Evolutionary conservation across 2,329 filamentous ascomycete genomes (phyloP), one percentile per base, ranked within the genome.

Genomic region (Colletotrichum sp.): DNA sequence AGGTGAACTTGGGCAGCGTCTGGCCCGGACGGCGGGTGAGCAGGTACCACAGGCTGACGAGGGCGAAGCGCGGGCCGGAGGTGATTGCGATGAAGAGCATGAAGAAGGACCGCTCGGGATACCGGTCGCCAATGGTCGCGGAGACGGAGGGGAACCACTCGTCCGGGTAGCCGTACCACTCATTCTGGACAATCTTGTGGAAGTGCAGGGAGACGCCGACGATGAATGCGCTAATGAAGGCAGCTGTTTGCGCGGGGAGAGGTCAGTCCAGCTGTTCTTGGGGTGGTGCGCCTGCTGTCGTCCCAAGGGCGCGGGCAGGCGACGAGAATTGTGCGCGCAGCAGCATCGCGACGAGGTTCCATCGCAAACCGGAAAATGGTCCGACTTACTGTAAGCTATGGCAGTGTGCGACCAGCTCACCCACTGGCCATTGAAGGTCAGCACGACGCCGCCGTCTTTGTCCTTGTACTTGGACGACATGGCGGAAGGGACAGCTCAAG

Each of bases 71-170:
- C 81, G 97, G 96, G 74, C 96, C 95, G 59, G 97, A 98, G 38
- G 96, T 98, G 76, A 99, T 93, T 76, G 96, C 96, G 83, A 99
- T 99, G 83, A 98, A 98, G 79, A 99, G 85, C 91, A 98, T 96
- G 85, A 99, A 99, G 81, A 98, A 94, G 18, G 97, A 98, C 75
- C 97, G 94, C 86, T 99, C 97, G 69, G 97, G 97, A 82, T 98
- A 98, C 78, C 96, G 93, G 85, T 99, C 97, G 83, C 97, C 97
- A 86, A 99, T 99, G 43, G 97, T 98, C 55, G 97, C 94, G 34
- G 96, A 98, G 26, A 98, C 96, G 58, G 96, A 98, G 74, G 96
- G 96, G 82, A 98, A 98, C 96, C 96, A 98, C 88, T 98, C 96
- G 79, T 98, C 89, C 3, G 96, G 96, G 82, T 97, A 98, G 80